Evolutionary conservation across 352 stramenopile species (phyloP).

Genomic region (Globisporangium iwayamae): DNA sequence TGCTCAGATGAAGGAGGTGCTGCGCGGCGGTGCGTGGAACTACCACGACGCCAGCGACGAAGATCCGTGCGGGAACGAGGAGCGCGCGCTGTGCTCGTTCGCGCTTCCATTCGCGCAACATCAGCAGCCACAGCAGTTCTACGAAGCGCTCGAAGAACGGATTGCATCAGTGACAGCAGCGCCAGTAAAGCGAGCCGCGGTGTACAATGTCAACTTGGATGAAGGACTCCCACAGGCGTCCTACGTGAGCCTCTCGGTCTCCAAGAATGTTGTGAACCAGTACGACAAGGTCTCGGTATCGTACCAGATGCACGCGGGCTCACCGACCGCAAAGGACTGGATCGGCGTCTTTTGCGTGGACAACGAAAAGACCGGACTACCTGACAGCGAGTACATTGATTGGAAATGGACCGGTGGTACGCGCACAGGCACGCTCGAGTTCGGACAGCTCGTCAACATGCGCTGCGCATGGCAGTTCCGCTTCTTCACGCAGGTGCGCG

Average conservation of each 20-base stretch:
- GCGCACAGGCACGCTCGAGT: slow-evolving; percentile 16
- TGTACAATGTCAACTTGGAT: background rate
- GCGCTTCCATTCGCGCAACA: slow-evolving; percentile 22
- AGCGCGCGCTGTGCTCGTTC: slow-evolving; percentile 8
- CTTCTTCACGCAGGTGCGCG: slow-evolving; percentile 21
- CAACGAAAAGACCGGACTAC: slow-evolving; percentile 13
- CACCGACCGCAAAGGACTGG: slow-evolving; percentile 19
- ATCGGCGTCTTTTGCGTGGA: slow-evolving; percentile 32
- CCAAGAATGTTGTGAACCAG: slow-evolving; percentile 6
- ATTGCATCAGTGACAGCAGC: background rate
- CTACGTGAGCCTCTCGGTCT: slow-evolving; percentile 1
- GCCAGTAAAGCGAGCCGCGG: background rate
- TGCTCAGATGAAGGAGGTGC: slow-evolving; percentile 4
- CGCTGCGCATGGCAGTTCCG: slow-evolving; percentile 40
- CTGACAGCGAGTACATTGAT: slow-evolving; percentile 24
- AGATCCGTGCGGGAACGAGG: slow-evolving; percentile 22
- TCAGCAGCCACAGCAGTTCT: background rate
- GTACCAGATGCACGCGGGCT: slow-evolving; percentile 18
- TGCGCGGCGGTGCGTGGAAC: slow-evolving; percentile 27
- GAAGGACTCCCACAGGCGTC: background rate
- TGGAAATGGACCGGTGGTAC: slow-evolving; percentile 7
- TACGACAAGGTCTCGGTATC: slow-evolving; percentile 15
- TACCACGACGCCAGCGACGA: slow-evolving; percentile 21
- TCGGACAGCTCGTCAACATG: slow-evolving; percentile 44
- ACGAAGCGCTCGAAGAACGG: background rate